Percentiles rank a stretch among this genome's conserved stretches.
phyloP scores from a whole-genome alignment of 2,329 filamentous ascomycete species.

The Nakataea oryzae region DNA sequence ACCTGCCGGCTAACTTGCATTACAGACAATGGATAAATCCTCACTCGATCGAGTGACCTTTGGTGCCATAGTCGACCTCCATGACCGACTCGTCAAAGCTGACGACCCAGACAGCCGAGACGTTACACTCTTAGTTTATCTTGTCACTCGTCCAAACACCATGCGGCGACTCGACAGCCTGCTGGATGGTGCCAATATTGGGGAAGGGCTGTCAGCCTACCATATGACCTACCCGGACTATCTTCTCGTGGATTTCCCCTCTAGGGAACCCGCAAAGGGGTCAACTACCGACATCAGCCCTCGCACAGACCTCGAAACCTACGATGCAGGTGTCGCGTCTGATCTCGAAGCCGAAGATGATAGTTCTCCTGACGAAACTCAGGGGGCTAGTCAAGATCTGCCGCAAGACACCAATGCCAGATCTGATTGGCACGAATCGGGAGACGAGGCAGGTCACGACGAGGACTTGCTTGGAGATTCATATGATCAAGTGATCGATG shows the following conservation, averaged over 20 bases:
- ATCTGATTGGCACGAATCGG: slow-evolving; percentile 1
- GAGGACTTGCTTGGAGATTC: slow-evolving; percentile 1
- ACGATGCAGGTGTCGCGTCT: background rate
- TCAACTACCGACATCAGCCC: background rate
- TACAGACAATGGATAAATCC: slow-evolving; percentile 10
- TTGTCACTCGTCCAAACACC: slow-evolving; percentile 12
- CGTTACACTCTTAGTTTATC: slow-evolving; percentile 8
- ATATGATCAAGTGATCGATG: slow-evolving; percentile 4
- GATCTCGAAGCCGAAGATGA: background rate
- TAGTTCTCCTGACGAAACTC: background rate
- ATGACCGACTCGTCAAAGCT: slow-evolving; percentile 11
- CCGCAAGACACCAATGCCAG: background rate
- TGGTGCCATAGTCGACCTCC: slow-evolving; percentile 11
- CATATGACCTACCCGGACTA: background rate
- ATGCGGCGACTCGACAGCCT: slow-evolving; percentile 11
- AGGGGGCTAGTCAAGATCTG: background rate
- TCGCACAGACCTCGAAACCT: background rate
- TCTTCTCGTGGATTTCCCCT: background rate
- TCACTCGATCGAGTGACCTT: slow-evolving; percentile 13
- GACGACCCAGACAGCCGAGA: slow-evolving; percentile 6
- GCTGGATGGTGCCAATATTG: slow-evolving; percentile 9
- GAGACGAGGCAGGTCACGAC: slow-evolving; percentile 2
- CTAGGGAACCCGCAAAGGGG: slow-evolving; percentile 3
- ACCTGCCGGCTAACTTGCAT: background rate
- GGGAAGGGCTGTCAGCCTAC: slow-evolving; percentile 9